Percentiles rank a stretch among this genome's conserved stretches.
These are phyloP conservation scores for Fusarium sambucinum DNA, from an alignment of 2,329 filamentous ascomycete species.

Conservation along the genomic window DNA sequence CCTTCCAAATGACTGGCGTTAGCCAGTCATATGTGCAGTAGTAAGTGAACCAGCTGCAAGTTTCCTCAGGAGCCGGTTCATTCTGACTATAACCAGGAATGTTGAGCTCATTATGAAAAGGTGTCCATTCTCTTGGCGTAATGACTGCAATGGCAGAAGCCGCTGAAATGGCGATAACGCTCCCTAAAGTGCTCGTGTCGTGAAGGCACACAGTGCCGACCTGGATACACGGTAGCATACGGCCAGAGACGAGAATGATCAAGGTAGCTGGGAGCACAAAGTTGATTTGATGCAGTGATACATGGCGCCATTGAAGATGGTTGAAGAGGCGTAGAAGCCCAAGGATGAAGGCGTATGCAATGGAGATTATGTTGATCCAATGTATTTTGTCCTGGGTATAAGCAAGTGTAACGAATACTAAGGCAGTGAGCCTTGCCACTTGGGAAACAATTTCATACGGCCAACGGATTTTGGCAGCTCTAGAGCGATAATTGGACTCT, in stretches of 20 bases:
- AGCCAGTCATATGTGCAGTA: slow-evolving; percentile 66
- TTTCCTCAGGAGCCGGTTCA: slow-evolving; percentile 64
- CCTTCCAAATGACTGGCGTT: slow-evolving; percentile 62
- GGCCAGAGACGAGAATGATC: slow-evolving; percentile 52
- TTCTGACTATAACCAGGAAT: slow-evolving; percentile 54
- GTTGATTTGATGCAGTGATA: slow-evolving; percentile 63
- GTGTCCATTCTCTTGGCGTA: slow-evolving; percentile 65
- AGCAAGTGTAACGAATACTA: slow-evolving; percentile 56
- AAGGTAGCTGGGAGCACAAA: slow-evolving; percentile 56
- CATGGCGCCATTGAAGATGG: slow-evolving; percentile 59
- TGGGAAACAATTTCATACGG: slow-evolving; percentile 60
- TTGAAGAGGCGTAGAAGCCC: slow-evolving; percentile 59
- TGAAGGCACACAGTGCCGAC: slow-evolving; percentile 49
- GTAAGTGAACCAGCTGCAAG: slow-evolving; percentile 65
- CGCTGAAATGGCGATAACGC: slow-evolving; percentile 53
- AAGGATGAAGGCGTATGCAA: slow-evolving; percentile 58
- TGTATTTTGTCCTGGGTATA: slow-evolving; percentile 52
- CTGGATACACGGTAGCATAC: slow-evolving; percentile 60
- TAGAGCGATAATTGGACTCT: slow-evolving; percentile 45
- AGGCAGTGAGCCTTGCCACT: slow-evolving; percentile 53
- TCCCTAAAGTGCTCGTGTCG: slow-evolving; percentile 51
- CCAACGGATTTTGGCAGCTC: slow-evolving; percentile 56
- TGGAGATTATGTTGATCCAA: slow-evolving; percentile 53
- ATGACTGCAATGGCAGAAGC: slow-evolving; percentile 56
- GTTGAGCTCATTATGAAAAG: slow-evolving; percentile 56